Percentiles rank a stretch among this genome's conserved stretches.
Evolutionary conservation across 768 basidiomycete genomes (phyloP).

Genomic region (Imleria badia): DNA sequence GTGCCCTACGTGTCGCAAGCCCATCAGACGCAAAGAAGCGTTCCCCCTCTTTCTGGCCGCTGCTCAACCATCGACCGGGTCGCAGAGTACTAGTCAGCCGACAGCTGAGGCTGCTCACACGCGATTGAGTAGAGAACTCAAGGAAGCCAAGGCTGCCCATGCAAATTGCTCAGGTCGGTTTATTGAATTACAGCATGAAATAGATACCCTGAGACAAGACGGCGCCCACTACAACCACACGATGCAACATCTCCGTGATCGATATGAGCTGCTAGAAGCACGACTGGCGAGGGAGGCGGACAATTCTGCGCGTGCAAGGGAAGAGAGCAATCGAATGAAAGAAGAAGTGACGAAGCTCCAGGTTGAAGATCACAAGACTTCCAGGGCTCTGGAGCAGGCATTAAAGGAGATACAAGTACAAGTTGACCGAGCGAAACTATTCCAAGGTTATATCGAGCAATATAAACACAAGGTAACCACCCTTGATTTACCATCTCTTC

Average conservation of each 20-base stretch:
- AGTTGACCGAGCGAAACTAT: constrained; percentile 22
- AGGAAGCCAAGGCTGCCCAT: constrained; percentile 12
- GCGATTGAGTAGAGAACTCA: constrained; percentile 15
- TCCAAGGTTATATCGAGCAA: constrained; percentile 19
- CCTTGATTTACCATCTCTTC: neutral
- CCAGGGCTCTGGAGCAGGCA: constrained; percentile 16
- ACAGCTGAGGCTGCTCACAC: constrained; percentile 4
- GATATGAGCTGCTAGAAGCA: constrained; percentile 13
- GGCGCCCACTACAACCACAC: constrained; percentile 4
- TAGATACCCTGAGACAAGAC: constrained; percentile 8
- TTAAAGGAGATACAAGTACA: constrained; percentile 13
- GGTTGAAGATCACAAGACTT: constrained; percentile 24
- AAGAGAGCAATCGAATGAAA: constrained; percentile 12
- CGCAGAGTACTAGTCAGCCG: neutral
- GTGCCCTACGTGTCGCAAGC: constrained; percentile 33
- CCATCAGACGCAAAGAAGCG: constrained; percentile 25
- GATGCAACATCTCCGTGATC: constrained; percentile 14
- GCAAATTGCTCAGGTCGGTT: constrained; percentile 10
- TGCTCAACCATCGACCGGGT: constrained; percentile 7
- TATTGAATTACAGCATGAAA: constrained; percentile 12
- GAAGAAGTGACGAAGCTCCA: constrained; percentile 25
- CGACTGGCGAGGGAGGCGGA: constrained; percentile 10
- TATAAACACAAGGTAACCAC: constrained; percentile 25
- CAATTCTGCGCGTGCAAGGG: constrained; percentile 1
- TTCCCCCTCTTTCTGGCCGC: constrained; percentile 29